Evolutionary conservation across 768 basidiomycete species (phyloP).

Genomic region (Tephrocybe rancida): DNA sequence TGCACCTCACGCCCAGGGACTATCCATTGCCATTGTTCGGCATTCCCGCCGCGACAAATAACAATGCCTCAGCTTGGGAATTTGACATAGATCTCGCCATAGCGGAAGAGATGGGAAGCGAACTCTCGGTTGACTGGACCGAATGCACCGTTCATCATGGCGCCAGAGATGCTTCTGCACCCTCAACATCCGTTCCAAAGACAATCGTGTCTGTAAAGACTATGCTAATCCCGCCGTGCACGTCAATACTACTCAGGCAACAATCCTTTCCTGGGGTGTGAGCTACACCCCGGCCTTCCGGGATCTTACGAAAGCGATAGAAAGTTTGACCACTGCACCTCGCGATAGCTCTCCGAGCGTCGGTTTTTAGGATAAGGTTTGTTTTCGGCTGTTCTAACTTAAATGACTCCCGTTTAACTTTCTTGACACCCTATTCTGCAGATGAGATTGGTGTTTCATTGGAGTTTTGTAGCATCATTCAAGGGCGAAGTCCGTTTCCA

Average conservation of each 20-base stretch:
- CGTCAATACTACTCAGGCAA: conserved; percentile 63
- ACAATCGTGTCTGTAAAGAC: conserved; percentile 96
- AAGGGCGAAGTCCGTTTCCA: conserved; percentile 73
- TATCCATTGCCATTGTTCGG: conserved; percentile 87
- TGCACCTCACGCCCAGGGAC: conserved; percentile 73
- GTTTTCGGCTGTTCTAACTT: conserved; percentile 9
- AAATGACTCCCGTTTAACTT: no score
- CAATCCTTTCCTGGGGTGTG: conserved; percentile 86
- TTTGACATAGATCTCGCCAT: conserved; percentile 82
- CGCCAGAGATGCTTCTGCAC: conserved; percentile 48
- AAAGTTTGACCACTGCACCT: conserved; percentile 76
- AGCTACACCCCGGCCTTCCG: conserved; percentile 87
- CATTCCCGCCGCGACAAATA: conserved; percentile 53
- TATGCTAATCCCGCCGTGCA: conserved; percentile 78
- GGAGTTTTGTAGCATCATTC: conserved; percentile 73
- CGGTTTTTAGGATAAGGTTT: conserved; percentile 96
- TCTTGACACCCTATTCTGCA: conserved; percentile 25
- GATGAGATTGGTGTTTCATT: conserved; percentile 83
- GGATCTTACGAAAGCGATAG: conserved; percentile 82
- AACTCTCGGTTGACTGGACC: conserved; percentile 71
- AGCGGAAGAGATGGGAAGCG: conserved; percentile 82
- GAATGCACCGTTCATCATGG: conserved; percentile 64
- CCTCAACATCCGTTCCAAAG: conserved; percentile 75
- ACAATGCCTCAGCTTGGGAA: conserved; percentile 48
- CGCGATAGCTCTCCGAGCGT: conserved; percentile 80